Conservation (phyloP, 768 basidiomycete species). For the Collybia sp. region DNA sequence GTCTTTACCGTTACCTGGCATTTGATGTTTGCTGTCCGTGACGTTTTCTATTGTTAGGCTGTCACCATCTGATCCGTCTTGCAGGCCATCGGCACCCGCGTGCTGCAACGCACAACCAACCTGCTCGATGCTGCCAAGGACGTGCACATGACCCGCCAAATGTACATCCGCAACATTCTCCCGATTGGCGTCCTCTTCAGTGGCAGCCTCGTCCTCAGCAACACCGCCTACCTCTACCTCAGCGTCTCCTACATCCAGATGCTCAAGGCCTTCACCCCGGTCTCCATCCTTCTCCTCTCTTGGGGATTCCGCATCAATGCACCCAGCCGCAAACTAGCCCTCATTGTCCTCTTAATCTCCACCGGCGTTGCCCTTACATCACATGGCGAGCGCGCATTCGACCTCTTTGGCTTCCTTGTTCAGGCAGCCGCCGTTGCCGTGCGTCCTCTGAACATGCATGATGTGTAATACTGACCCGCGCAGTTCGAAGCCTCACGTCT, state of each 20-base stretch:
- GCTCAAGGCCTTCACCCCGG: constrained; percentile 92
- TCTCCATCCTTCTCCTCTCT: constrained; percentile 90
- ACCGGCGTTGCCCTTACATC: constrained; percentile 86
- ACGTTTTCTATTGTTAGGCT: constrained; percentile 1
- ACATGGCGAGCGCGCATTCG: constrained; percentile 83
- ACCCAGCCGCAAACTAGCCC: constrained; percentile 71
- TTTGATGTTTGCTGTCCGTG: constrained; percentile 57
- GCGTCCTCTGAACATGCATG: constrained; percentile 24
- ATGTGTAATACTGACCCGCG: not conserved
- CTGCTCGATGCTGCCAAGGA: constrained; percentile 79
- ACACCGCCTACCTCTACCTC: constrained; percentile 89
- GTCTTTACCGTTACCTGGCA: constrained; percentile 94
- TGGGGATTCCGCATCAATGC: constrained; percentile 88
- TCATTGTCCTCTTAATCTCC: constrained; percentile 91
- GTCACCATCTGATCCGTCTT: not conserved
- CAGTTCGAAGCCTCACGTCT: constrained; percentile 92
- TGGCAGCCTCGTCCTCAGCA: constrained; percentile 84
- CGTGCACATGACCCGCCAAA: constrained; percentile 71
- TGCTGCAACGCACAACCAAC: constrained; percentile 76
- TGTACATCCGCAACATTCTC: constrained; percentile 82
- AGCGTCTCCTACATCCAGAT: constrained; percentile 96
- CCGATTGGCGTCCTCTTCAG: constrained; percentile 94
- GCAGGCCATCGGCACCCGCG: constrained; percentile 78
- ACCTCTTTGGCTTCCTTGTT: constrained; percentile 80
- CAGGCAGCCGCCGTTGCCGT: constrained; percentile 86